A percentile compares a stretch with the other conserved stretches of the same genome.
Conservation (phyloP, 805 yeast genomes). For the Kazachstania bromeliacearum region DNA sequence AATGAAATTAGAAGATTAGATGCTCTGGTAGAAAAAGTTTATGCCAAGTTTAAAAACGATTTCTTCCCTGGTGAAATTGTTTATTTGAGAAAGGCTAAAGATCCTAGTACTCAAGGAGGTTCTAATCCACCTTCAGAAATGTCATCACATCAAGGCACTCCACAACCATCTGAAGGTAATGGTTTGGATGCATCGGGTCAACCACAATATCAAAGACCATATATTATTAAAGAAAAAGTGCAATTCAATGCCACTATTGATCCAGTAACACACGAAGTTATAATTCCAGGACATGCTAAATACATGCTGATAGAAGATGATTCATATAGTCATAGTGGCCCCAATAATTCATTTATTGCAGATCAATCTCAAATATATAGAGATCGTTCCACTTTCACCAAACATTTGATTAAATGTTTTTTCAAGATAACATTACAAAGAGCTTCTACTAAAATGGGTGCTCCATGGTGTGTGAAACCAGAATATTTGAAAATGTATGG, state of each 20-base stretch:
- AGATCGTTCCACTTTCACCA: conserved; percentile 81
- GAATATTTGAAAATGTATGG: conserved; percentile 39
- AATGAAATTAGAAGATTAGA: conserved; percentile 76
- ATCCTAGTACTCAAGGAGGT: conserved; percentile 1
- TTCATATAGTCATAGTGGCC: conserved; percentile 22
- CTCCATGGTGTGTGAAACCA: conserved; percentile 90
- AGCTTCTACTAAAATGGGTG: conserved; percentile 75
- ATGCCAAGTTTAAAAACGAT: conserved; percentile 63
- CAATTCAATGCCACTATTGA: conserved; percentile 48
- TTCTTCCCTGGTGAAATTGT: conserved; percentile 89
- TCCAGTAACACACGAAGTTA: conserved; percentile 28
- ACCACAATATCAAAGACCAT: conserved; percentile 24
- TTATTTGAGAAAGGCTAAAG: conserved; percentile 36
- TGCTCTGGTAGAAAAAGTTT: conserved; percentile 79
- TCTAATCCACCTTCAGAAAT: conserved; percentile 8
- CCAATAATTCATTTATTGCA: conserved; percentile 52
- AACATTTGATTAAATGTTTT: conserved; percentile 82
- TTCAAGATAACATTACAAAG: conserved; percentile 59
- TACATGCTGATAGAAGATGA: conserved; percentile 56
- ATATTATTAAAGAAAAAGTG: conserved; percentile 77
- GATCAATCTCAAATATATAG: conserved; percentile 67
- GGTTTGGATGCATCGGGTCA: conserved; percentile 2
- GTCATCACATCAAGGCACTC: conserved; percentile 14
- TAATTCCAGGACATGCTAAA: conserved; percentile 48
- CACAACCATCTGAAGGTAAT: conserved; percentile 12